A percentile compares a stretch with the other conserved stretches of the same genome.
Conservation (phyloP, 805 yeast genomes). For the Zygotorulaspora florentina region DNA sequence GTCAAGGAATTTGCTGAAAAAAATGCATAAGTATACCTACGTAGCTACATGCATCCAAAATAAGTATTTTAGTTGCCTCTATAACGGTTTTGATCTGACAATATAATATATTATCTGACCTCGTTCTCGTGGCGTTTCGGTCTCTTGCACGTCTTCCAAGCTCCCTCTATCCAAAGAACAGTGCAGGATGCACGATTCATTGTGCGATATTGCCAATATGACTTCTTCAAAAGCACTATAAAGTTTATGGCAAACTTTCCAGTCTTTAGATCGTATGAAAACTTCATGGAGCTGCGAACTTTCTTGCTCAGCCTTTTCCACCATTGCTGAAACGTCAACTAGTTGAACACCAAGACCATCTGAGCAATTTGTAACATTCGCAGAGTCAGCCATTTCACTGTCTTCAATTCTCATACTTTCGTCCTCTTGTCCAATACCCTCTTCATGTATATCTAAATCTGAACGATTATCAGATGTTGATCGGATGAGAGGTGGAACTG, state of each 20-base stretch:
- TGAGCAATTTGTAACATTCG: neutral
- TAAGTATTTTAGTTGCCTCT: neutral
- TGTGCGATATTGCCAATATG: constrained; percentile 52
- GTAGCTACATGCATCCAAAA: neutral
- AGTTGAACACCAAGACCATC: constrained; percentile 11
- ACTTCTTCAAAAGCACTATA: constrained; percentile 60
- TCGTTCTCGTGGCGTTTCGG: constrained; percentile 40
- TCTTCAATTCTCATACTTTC: constrained; percentile 23
- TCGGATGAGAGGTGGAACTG: neutral
- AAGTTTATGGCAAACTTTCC: constrained; percentile 62
- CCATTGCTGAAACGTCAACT: constrained; percentile 21
- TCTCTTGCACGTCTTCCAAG: constrained; percentile 16
- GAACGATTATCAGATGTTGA: neutral
- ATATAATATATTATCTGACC: constrained; percentile 65
- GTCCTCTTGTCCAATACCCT: constrained; percentile 2
- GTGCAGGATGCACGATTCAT: constrained; percentile 59
- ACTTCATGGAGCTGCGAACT: constrained; percentile 37
- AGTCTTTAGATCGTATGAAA: constrained; percentile 54
- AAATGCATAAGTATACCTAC: constrained; percentile 18
- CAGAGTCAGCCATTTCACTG: constrained; percentile 16
- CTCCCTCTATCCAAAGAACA: constrained; percentile 55
- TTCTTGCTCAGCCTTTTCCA: constrained; percentile 23
- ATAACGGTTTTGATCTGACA: constrained; percentile 30
- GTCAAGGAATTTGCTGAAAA: constrained; percentile 55
- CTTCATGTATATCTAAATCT: neutral